Base-by-base conservation (phyloP, 495 filamentous ascomycete genomes). In the Trichocladium antarcticum region DNA sequence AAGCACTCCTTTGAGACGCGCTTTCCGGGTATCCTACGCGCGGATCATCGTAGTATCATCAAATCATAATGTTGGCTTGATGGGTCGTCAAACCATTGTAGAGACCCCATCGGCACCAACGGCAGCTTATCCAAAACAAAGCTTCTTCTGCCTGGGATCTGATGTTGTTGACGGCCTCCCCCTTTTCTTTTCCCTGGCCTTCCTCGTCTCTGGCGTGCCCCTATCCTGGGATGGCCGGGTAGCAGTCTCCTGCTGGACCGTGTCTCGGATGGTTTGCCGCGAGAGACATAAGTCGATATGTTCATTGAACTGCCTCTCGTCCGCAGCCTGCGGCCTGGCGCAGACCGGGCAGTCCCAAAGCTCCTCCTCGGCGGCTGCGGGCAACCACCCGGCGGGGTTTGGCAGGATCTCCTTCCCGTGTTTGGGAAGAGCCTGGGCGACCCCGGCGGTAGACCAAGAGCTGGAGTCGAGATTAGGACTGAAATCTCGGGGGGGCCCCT, bases 251-350 rank as follows among this genome's bases (percentile, higher is more conserved):
- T 74, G 76, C 47, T 84, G 79, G 6, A 84, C 81, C 0, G 77
- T 84, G 58, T 95, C 86, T 36, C 81, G 82, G 52, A 98, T 98
- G 0, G 86, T 85, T 61, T 83, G 78, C 38, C 79, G 70, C 2
- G 89, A 95, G 7, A 99, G 76, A 67, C 92, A 99, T 17, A 85
- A 80, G 60, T 99, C 93, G 39, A 99, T 84, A 64, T 99, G 93
- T 42, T 83, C 81, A 54, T 99, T 99, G 67, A 99, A 96, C 6
- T 61, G 64, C 32, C 74, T 72, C 61, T 96, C 87, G 51, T 88
- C 77, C 0, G 89, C 80, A 4, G 69, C 49, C 57, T 95, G 87
- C 0, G 84, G 82, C 37, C 80, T 70, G 3, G 62, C 62, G 62
- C 92, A 97, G 32, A 97, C 87, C 0, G 92, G 92, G 63, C 92